Percentiles rank a stretch among this genome's conserved stretches.
Evolutionary conservation across 2,329 filamentous ascomycete species (phyloP).

Genomic region (Oidium heveae): DNA sequence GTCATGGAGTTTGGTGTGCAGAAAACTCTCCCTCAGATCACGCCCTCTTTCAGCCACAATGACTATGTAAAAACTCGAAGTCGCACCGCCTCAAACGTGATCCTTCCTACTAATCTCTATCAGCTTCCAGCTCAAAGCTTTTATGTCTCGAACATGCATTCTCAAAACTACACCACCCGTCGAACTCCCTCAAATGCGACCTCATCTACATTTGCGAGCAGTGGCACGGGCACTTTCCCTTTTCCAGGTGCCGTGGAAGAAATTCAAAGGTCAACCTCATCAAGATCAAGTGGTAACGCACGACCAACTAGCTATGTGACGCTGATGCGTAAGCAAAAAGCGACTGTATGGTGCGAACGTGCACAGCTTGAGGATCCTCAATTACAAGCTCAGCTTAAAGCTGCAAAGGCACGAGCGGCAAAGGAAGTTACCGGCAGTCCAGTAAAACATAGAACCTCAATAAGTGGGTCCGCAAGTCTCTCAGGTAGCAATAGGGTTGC

Average conservation of each 20-base stretch:
- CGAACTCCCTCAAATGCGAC: conserved; percentile 46
- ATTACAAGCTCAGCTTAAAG: conserved; percentile 55
- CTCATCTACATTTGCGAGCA: conserved; percentile 39
- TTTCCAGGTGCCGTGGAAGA: conserved; percentile 32
- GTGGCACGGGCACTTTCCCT: conserved; percentile 19
- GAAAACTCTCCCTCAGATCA: not conserved
- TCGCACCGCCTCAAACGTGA: not conserved
- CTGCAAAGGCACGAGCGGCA: conserved; percentile 66
- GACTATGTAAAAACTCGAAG: not conserved
- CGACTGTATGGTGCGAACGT: conserved; percentile 93
- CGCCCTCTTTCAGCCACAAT: not conserved
- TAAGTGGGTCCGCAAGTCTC: conserved; percentile 15
- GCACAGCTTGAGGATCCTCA: conserved; percentile 80
- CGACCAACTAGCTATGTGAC: conserved; percentile 63
- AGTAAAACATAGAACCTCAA: conserved; percentile 16
- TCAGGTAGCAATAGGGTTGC: conserved; percentile 29
- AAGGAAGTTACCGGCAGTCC: conserved; percentile 50
- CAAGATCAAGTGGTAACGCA: conserved; percentile 34
- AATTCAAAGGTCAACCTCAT: conserved; percentile 55
- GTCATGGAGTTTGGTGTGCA: not conserved
- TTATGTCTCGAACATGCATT: conserved; percentile 7
- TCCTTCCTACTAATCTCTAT: not conserved
- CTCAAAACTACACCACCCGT: conserved; percentile 16
- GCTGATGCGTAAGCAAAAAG: conserved; percentile 88
- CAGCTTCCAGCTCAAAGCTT: no score